Percentiles rank a stretch among this genome's conserved stretches.
Evolutionary conservation across 352 stramenopile species (phyloP).

Genomic region (Pythium aphanidermatum): DNA sequence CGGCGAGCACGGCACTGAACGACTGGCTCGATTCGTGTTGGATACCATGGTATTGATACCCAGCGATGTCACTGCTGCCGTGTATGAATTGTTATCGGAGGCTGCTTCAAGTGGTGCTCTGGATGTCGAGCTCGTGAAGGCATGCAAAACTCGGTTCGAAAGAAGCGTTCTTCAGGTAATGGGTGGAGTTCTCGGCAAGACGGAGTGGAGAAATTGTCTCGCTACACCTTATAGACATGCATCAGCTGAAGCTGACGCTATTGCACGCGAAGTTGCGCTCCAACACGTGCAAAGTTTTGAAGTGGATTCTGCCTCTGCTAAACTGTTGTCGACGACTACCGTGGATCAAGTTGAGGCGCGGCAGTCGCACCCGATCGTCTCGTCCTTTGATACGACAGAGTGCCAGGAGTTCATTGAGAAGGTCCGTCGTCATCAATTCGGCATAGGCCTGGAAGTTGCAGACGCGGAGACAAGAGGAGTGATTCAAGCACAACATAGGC

Average conservation of each 20-base stretch:
- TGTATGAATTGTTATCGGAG: slow-evolving; percentile 32
- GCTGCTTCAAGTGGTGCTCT: neutral
- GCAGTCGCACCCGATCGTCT: too few relatives aligned
- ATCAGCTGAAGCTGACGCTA: too few relatives aligned
- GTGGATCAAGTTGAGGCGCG: too few relatives aligned
- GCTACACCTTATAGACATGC: too few relatives aligned
- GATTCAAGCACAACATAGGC: slow-evolving; percentile 65
- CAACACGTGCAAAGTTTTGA: too few relatives aligned
- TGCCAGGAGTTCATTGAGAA: slow-evolving; percentile 55
- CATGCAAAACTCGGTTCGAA: slow-evolving; percentile 4
- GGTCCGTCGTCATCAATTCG: slow-evolving; percentile 71
- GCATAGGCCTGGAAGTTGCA: slow-evolving; percentile 59
- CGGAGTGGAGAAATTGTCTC: too few relatives aligned
- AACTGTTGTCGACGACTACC: too few relatives aligned
- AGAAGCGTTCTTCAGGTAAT: slow-evolving; percentile 9
- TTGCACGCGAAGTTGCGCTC: too few relatives aligned
- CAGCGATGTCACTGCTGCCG: slow-evolving; percentile 43
- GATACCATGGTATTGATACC: slow-evolving; percentile 50
- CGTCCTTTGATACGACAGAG: slow-evolving; percentile 3
- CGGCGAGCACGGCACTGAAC: neutral
- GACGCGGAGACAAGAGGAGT: slow-evolving; percentile 52
- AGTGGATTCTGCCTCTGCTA: too few relatives aligned
- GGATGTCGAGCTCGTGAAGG: neutral
- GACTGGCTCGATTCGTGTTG: slow-evolving; percentile 26
- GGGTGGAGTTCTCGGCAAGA: neutral